These are phyloP conservation scores for Geoglossum cookeanum DNA, from an alignment of 2,329 filamentous ascomycete genomes.

Conservation along the genomic window DNA sequence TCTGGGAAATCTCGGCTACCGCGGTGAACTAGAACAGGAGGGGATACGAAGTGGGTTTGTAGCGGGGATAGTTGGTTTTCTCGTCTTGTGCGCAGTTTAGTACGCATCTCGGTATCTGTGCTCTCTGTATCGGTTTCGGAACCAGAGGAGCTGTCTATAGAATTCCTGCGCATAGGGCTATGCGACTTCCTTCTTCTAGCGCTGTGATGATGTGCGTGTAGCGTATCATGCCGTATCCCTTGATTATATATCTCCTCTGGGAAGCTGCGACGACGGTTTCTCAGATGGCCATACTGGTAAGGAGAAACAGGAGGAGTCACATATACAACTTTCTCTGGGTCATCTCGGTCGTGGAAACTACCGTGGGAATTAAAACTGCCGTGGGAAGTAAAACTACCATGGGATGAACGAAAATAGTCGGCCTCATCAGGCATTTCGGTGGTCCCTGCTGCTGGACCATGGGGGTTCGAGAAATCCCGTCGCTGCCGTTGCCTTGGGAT, in stretches of 20 bases:
- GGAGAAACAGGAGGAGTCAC: neutral
- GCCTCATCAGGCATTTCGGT: neutral
- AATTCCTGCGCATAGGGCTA: neutral
- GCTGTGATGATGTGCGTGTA: neutral
- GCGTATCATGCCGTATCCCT: neutral
- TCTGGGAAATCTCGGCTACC: neutral
- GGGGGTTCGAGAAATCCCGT: neutral
- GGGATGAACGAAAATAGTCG: neutral
- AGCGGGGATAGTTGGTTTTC: neutral
- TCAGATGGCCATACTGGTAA: neutral
- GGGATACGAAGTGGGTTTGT: neutral
- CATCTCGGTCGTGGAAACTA: neutral
- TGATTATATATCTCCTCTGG: neutral
- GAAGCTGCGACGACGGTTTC: neutral
- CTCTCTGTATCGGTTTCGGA: neutral
- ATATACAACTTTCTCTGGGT: neutral
- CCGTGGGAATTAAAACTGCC: neutral
- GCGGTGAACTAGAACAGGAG: neutral
- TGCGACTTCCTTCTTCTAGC: neutral
- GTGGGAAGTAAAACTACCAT: neutral
- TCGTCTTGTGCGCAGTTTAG: neutral
- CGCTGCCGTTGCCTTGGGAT: neutral
- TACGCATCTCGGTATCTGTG: neutral
- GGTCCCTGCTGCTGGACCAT: neutral
- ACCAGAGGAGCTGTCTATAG: neutral